Evolutionary conservation across 2,329 filamentous ascomycete genomes (phyloP).

Genomic region (Talaromyces amestolkiae): DNA sequence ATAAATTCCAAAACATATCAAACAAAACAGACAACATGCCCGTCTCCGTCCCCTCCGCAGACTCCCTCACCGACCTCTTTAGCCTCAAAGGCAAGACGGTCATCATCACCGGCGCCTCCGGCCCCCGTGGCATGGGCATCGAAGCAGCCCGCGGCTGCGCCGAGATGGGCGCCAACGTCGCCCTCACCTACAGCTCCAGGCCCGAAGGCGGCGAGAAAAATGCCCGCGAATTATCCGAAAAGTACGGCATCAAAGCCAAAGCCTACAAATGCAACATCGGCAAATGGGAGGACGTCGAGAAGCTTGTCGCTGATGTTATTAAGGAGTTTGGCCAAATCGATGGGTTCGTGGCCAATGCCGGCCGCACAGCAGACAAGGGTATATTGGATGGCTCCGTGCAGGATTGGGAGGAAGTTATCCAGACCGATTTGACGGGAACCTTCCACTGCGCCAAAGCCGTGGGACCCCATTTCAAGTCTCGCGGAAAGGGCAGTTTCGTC

Average conservation of each 20-base stretch:
- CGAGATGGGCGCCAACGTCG: slow-evolving; percentile 63
- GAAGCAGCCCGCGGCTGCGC: slow-evolving; percentile 64
- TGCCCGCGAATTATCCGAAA: slow-evolving; percentile 58
- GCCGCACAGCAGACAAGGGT: slow-evolving; percentile 66
- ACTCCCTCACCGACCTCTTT: slow-evolving; percentile 42
- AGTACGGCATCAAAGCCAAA: slow-evolving; percentile 64
- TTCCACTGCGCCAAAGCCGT: slow-evolving; percentile 86
- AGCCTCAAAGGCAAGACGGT: slow-evolving; percentile 50
- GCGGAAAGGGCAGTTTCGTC: slow-evolving; percentile 62
- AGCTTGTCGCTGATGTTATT: slow-evolving; percentile 59
- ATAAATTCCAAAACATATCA: not conserved
- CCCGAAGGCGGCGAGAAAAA: slow-evolving; percentile 64
- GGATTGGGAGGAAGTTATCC: slow-evolving; percentile 74
- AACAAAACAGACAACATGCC: slow-evolving; percentile 30
- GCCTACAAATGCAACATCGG: slow-evolving; percentile 65
- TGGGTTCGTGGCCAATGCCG: slow-evolving; percentile 68
- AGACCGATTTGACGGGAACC: slow-evolving; percentile 81
- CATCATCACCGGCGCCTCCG: slow-evolving; percentile 51
- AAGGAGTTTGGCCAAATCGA: slow-evolving; percentile 70
- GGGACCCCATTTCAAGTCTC: slow-evolving; percentile 72
- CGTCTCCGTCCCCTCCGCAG: slow-evolving; percentile 36
- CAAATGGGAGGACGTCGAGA: slow-evolving; percentile 56
- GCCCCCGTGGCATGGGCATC: slow-evolving; percentile 66
- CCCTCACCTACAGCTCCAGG: slow-evolving; percentile 66
- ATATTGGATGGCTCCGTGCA: slow-evolving; percentile 68